phyloP scores from a whole-genome alignment of 371 early-diverging fungal species.

The Circinella minor region DNA sequence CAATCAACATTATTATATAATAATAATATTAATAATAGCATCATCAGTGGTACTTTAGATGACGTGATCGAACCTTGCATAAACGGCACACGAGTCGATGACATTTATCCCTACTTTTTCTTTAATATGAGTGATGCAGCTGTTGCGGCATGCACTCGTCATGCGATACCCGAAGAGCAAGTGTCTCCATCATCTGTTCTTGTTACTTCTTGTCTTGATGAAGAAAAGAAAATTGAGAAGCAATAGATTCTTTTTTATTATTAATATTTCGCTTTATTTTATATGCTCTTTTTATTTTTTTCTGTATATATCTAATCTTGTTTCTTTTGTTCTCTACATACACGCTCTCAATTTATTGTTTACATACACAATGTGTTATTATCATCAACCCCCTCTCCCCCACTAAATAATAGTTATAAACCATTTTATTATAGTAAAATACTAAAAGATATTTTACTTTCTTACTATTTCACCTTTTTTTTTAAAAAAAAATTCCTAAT shows the following conservation, averaged over 20 bases:
- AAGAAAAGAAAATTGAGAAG: background rate
- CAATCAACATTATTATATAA: background rate
- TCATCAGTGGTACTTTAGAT: background rate
- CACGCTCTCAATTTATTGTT: no score
- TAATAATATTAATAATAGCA: background rate
- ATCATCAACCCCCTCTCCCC: no score
- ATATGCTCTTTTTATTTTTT: background rate
- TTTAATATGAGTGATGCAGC: constrained; percentile 32
- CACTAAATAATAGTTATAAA: no score
- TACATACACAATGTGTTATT: no score
- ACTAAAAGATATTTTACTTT: no score
- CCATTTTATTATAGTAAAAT: no score
- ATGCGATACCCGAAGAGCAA: background rate
- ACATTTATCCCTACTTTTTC: constrained; percentile 41
- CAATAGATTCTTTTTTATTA: background rate
- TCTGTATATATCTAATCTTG: no score
- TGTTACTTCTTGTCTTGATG: background rate
- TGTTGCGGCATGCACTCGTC: constrained; percentile 21
- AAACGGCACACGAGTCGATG: constrained; percentile 16
- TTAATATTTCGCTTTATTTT: background rate
- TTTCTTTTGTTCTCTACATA: no score
- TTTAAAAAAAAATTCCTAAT: no score
- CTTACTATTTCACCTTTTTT: no score
- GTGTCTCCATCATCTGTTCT: background rate
- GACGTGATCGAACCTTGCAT: constrained; percentile 4